These are phyloP conservation scores for Verticillium klebahnii DNA, from an alignment of 2,329 filamentous ascomycete genomes.

Conservation along the genomic window DNA sequence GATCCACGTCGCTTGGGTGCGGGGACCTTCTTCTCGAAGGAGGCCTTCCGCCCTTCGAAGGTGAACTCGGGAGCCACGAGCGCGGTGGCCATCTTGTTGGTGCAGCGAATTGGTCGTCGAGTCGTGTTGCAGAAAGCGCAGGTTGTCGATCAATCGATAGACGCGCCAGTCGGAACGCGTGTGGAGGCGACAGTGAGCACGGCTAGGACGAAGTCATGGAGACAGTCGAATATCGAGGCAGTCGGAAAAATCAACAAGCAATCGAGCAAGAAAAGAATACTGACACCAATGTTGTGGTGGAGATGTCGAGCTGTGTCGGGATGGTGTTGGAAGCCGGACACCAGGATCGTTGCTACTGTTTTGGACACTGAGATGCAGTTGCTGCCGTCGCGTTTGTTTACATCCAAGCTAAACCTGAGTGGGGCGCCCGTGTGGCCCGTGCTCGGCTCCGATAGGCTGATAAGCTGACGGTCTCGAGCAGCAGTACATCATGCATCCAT, in stretches of 20 bases:
- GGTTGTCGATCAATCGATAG: not conserved
- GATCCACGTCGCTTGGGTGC: conserved; percentile 67
- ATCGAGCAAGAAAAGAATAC: conserved; percentile 1
- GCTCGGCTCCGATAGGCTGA: not conserved
- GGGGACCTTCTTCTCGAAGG: conserved; percentile 65
- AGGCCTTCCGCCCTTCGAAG: conserved; percentile 71
- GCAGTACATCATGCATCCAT: too few species aligned
- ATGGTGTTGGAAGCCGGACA: not conserved
- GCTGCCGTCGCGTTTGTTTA: conserved; percentile 15
- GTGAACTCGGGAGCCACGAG: conserved; percentile 36
- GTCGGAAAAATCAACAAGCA: not conserved
- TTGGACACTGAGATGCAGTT: conserved; percentile 3
- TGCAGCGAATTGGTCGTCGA: not conserved
- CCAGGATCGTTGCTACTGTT: conserved; percentile 4
- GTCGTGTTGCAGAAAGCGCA: not conserved
- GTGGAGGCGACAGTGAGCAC: not conserved
- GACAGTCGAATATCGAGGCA: not conserved
- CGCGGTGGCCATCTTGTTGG: not conserved
- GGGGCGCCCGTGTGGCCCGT: not conserved
- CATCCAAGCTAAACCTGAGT: conserved; percentile 8
- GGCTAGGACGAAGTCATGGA: not conserved
- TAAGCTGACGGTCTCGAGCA: not conserved
- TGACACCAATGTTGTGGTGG: not conserved
- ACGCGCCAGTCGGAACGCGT: not conserved
- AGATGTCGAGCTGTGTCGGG: not conserved